phyloP scores from a whole-genome alignment of 306 rosid genomes.

The Purshia tridentata region DNA sequence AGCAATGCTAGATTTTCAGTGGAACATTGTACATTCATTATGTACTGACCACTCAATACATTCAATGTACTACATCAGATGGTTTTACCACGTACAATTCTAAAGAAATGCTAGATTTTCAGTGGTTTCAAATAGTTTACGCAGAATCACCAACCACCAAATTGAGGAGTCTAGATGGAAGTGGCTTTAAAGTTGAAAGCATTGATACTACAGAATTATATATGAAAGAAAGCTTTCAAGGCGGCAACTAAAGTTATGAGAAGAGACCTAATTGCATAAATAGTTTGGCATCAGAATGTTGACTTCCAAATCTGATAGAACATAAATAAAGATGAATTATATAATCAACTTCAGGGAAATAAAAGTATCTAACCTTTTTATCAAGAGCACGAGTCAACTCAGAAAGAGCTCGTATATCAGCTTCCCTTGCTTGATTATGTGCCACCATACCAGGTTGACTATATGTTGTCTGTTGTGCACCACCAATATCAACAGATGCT shows the following conservation, averaged over 20 bases:
- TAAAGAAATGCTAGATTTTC: neutral
- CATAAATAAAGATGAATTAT: neutral
- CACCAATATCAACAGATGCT: slow-evolving; percentile 36
- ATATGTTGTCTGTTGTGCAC: slow-evolving; percentile 35
- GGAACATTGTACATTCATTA: no score
- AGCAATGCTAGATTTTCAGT: neutral
- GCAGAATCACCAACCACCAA: slow-evolving; percentile 1
- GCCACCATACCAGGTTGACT: slow-evolving; percentile 38
- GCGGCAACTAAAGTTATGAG: neutral
- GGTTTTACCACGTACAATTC: neutral
- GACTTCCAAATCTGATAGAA: neutral
- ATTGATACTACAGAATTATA: neutral
- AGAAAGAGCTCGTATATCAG: slow-evolving; percentile 61
- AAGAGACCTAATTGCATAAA: neutral
- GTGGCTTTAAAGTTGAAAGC: slow-evolving; percentile 3
- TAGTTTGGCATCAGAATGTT: neutral
- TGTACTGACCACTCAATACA: no score
- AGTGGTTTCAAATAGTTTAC: neutral
- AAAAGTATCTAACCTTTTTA: slow-evolving; percentile 49
- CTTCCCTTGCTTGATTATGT: slow-evolving; percentile 68
- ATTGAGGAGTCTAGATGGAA: neutral
- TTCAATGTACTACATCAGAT: neutral
- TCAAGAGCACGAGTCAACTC: slow-evolving; percentile 60
- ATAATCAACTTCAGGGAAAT: neutral
- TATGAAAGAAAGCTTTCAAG: neutral